Conservation (phyloP, 2,329 filamentous ascomycete genomes). For the Ascochyta rabiei region DNA sequence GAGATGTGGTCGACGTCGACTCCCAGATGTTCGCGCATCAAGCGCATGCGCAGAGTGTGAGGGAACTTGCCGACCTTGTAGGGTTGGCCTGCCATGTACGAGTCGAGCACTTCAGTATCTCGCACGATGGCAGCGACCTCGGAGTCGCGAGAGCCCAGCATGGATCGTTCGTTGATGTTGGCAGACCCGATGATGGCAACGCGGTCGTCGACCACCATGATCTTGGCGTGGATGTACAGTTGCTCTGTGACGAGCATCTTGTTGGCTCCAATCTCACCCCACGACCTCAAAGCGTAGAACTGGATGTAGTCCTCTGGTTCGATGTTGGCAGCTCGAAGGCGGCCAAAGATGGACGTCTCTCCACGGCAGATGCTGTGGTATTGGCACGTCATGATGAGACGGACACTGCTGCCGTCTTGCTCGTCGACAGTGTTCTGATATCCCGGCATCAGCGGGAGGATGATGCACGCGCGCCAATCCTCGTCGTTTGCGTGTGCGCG, state of each 20-base stretch:
- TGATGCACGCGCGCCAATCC: conserved; percentile 85
- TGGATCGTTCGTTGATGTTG: conserved; percentile 97
- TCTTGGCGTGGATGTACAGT: conserved; percentile 97
- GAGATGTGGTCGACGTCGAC: conserved; percentile 86
- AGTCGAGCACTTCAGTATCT: conserved; percentile 91
- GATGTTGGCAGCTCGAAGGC: conserved; percentile 77
- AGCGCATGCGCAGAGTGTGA: conserved; percentile 86
- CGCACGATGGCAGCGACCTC: conserved; percentile 89
- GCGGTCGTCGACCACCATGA: conserved; percentile 93
- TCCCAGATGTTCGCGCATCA: conserved; percentile 98
- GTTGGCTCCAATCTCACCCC: conserved; percentile 86
- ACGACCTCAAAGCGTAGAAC: conserved; percentile 90
- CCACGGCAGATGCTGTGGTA: conserved; percentile 95
- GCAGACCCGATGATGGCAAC: conserved; percentile 94
- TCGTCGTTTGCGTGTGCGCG: conserved; percentile 82
- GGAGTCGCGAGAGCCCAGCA: conserved; percentile 90
- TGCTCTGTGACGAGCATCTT: conserved; percentile 91
- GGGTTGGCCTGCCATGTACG: conserved; percentile 86
- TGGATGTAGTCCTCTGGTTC: conserved; percentile 94
- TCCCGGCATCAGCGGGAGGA: conserved; percentile 96
- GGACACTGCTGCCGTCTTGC: conserved; percentile 91
- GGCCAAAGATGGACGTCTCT: conserved; percentile 88
- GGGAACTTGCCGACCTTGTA: conserved; percentile 92
- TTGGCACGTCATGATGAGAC: conserved; percentile 95
- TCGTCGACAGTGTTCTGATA: conserved; percentile 97